phyloP scores from a whole-genome alignment of 129 eudicot genomes.

The Lactuca saligna region DNA sequence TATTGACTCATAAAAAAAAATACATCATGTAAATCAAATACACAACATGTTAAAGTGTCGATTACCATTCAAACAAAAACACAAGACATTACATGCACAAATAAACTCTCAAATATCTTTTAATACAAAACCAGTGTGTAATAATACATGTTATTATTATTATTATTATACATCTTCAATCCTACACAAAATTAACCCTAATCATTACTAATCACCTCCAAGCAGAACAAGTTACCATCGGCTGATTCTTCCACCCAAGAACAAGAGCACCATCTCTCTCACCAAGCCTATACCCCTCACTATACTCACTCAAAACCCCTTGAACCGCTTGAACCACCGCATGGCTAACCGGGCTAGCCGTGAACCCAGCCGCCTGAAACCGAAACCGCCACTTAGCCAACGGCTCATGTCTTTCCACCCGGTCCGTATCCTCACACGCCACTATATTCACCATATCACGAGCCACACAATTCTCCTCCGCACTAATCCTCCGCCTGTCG shows the following conservation, averaged over 20 bases:
- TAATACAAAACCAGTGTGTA: constrained; percentile 19
- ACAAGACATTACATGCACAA: constrained; percentile 5
- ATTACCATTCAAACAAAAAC: not conserved
- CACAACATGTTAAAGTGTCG: not conserved
- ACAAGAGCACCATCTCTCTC: constrained; percentile 44
- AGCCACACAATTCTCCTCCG: constrained; percentile 62
- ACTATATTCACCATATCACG: constrained; percentile 56
- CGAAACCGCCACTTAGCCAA: constrained; percentile 59
- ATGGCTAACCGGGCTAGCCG: constrained; percentile 35
- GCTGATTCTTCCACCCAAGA: constrained; percentile 54
- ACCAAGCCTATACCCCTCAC: constrained; percentile 30
- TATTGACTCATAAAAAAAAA: too few relatives aligned
- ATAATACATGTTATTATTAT: constrained; percentile 1
- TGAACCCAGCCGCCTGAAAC: constrained; percentile 51
- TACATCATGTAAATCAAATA: too few relatives aligned
- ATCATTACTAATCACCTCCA: constrained; percentile 54
- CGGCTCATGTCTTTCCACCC: constrained; percentile 65
- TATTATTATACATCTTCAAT: constrained; percentile 6
- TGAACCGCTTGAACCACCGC: constrained; percentile 22
- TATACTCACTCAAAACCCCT: constrained; percentile 41
- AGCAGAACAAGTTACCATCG: constrained; percentile 52
- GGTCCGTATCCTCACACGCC: constrained; percentile 50
- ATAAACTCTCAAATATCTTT: not conserved
- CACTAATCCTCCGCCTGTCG: constrained; percentile 48
- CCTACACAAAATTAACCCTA: constrained; percentile 7